phyloP scores from a whole-genome alignment of 176 grass and related monocot genomes.

The Alloteropsis semialata region DNA sequence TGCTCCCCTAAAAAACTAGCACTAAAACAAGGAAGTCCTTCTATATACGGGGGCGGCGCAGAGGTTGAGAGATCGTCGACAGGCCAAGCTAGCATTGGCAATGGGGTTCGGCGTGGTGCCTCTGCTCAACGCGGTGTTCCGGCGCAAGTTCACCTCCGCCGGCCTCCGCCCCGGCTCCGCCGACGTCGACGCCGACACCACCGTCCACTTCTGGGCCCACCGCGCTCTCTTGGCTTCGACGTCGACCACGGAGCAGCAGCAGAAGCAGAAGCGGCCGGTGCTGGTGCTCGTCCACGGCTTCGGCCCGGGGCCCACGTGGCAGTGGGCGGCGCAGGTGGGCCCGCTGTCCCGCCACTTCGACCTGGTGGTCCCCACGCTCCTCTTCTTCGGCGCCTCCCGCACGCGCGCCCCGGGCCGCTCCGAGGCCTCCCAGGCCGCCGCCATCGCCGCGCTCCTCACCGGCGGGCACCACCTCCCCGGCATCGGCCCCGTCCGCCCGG shows the following conservation, averaged over 20 bases:
- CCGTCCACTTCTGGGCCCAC: conserved; percentile 72
- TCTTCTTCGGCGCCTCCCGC: conserved; percentile 82
- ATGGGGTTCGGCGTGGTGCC: conserved; percentile 73
- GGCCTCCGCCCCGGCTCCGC: conserved; percentile 39
- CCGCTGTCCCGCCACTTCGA: conserved; percentile 62
- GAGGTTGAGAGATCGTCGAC: neutral
- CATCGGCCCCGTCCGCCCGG: neutral
- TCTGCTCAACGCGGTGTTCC: conserved; percentile 53
- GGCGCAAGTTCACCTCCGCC: conserved; percentile 54
- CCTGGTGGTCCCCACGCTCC: conserved; percentile 73
- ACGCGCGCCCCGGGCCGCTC: conserved; percentile 57
- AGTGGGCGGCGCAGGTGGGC: conserved; percentile 72
- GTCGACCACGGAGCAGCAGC: neutral
- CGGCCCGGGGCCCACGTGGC: conserved; percentile 65
- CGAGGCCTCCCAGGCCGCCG: conserved; percentile 79
- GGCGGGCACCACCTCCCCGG: conserved; percentile 4
- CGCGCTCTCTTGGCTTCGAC: conserved; percentile 36
- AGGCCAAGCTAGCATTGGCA: neutral
- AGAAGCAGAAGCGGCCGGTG: conserved; percentile 30
- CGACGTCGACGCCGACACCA: conserved; percentile 58
- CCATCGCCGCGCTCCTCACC: conserved; percentile 45
- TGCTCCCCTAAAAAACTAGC: neutral
- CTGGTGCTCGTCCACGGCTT: conserved; percentile 81
- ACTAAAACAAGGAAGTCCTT: neutral
- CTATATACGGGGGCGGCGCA: too few species aligned